phyloP scores from a whole-genome alignment of 257 asterid species.

The Lavandula angustifolia region DNA sequence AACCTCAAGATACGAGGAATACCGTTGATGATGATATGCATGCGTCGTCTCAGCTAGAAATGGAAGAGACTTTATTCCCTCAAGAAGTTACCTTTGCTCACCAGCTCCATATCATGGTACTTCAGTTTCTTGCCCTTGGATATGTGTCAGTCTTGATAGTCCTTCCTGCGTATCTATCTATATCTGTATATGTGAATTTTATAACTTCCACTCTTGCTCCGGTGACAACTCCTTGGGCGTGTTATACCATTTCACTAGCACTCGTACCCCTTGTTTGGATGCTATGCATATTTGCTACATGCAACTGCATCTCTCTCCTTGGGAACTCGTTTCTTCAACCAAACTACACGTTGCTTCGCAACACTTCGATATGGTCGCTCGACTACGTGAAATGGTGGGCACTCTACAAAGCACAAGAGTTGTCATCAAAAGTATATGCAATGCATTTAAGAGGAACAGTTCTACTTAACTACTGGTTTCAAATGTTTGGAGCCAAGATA shows the following conservation, averaged over 20 bases:
- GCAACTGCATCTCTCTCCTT: conserved; percentile 52
- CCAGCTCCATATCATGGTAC: conserved; percentile 42
- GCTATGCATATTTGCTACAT: conserved; percentile 63
- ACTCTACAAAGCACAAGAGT: conserved; percentile 69
- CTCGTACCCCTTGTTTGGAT: conserved; percentile 72
- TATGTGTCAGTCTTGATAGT: conserved; percentile 54
- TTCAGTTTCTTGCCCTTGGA: conserved; percentile 59
- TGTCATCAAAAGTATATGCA: conserved; percentile 62
- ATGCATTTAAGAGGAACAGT: conserved; percentile 78
- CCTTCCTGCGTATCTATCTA: conserved; percentile 58
- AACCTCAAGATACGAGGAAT: conserved; percentile 41
- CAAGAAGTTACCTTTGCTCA: conserved; percentile 46
- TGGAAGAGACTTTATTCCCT: conserved; percentile 41
- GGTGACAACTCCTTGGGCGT: conserved; percentile 41
- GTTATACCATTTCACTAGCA: conserved; percentile 43
- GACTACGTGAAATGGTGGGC: conserved; percentile 84
- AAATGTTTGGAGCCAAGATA: conserved; percentile 65
- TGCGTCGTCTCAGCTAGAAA: conserved; percentile 37
- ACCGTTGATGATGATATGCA: conserved; percentile 36
- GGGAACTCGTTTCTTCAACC: conserved; percentile 78
- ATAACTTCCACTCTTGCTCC: conserved; percentile 32
- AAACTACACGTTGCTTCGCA: conserved; percentile 59
- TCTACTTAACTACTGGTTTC: conserved; percentile 67
- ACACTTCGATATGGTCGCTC: conserved; percentile 55
- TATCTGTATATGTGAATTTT: conserved; percentile 45